Evolutionary conservation across 192 early-diverging fungal species (phyloP), one percentile per base, ranked within the genome.

Genomic region (Coemansia sp.): DNA sequence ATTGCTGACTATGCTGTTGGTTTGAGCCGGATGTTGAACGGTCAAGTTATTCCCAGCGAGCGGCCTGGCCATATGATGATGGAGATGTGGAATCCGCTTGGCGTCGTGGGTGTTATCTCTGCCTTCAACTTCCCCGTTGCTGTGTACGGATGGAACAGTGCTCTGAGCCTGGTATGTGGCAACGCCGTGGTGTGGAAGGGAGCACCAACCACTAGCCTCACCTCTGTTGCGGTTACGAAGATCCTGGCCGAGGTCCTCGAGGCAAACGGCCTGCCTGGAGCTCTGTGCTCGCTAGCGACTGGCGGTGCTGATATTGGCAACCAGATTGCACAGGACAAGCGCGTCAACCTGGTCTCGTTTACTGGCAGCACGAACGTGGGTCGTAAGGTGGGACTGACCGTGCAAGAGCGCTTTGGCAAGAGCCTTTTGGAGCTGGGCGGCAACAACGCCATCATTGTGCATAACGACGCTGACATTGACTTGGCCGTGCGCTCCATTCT

Each of bases 71-170:
- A 98, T 77, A 86, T 92, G 60, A 95, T 98, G 92, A 89, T 96
- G 82, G 96, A 98, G 80, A 87, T 93, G 68, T 98, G 91, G 92
- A 93, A 98, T 68, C 96, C 96, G 26, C 85, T 98, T 37, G 96
- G 96, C 49, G 88, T 88, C 26, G 92, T 95, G 28, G 96, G 94
- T 67, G 90, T 98, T 64, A 94, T 98, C 74, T 93, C 92, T 37
- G 95, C 96, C 17, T 98, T 92, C 79, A 98, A 98, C 84, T 98
- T 96, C 83, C 96, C 96, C 28, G 88, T 91, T 4, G 92, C 94
- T 21, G 92, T 93, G 53, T 93, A 93, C 74, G 95, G 96, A 14
- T 98, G 96, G 96, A 98, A 98, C 86, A 88, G 88, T 69, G 93
- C 96, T 9, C 82, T 98, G 33, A 90, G 90, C 23, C 74, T 96